These are phyloP conservation scores for Suillus placidus DNA, from an alignment of 768 basidiomycete genomes.

Conservation along the genomic window DNA sequence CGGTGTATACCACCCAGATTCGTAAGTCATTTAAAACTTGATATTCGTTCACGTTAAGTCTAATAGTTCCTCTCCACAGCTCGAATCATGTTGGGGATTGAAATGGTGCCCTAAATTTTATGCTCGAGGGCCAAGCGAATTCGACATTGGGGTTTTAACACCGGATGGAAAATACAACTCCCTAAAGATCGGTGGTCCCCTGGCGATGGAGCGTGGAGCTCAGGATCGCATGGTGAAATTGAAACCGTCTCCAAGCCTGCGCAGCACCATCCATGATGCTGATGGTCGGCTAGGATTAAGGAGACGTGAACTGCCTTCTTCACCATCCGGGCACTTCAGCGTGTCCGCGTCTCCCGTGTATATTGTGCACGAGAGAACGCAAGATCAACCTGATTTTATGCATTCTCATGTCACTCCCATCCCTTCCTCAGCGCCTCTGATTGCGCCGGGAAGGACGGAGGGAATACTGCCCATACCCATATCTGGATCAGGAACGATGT, in stretches of 20 bases:
- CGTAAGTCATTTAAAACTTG: constrained; percentile 21
- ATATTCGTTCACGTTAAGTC: not conserved
- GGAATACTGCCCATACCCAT: not conserved
- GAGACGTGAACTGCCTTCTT: not conserved
- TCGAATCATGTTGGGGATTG: constrained; percentile 35
- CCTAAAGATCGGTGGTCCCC: not conserved
- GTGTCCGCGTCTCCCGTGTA: not conserved
- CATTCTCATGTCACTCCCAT: not conserved
- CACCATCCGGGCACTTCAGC: not conserved
- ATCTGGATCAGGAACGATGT: not conserved
- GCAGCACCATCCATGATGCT: not conserved
- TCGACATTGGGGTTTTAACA: constrained; percentile 1
- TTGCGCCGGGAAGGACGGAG: not conserved
- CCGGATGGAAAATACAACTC: constrained; percentile 3
- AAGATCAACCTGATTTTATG: not conserved
- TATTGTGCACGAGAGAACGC: not conserved
- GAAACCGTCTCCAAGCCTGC: not conserved
- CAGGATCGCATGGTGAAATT: not conserved
- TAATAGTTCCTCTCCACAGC: constrained; percentile 18
- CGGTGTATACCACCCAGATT: constrained; percentile 32
- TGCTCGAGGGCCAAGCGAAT: constrained; percentile 29
- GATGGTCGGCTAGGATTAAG: not conserved
- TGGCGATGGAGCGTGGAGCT: not conserved
- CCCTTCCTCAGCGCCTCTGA: not conserved
- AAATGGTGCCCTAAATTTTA: constrained; percentile 28